These are phyloP conservation scores for Dioscorea alata DNA, from an alignment of 106 monocot species.

Conservation along the genomic window DNA sequence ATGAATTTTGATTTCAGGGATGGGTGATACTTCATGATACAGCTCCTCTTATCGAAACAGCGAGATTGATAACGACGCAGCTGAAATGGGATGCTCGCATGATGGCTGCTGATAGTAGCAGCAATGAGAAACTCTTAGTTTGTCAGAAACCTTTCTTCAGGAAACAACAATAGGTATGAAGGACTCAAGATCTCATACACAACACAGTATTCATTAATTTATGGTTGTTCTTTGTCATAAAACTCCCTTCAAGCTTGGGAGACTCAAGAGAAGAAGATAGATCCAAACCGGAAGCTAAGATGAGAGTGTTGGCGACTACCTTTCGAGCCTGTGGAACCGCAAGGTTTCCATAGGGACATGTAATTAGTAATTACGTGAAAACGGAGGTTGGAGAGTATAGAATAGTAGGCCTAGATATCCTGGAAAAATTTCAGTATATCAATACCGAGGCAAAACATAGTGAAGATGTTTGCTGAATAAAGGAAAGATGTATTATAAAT, in stretches of 20 bases:
- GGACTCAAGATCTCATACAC: too few species aligned
- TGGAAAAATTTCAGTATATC: too few species aligned
- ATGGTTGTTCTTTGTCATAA: background rate
- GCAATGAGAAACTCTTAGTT: conserved; percentile 60
- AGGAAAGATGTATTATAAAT: conserved; percentile 6
- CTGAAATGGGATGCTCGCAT: conserved; percentile 78
- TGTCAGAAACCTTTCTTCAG: conserved; percentile 90
- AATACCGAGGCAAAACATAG: conserved; percentile 5
- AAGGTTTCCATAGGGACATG: conserved; percentile 40
- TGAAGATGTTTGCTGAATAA: background rate
- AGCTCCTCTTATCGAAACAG: conserved; percentile 43
- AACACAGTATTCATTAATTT: conserved; percentile 1
- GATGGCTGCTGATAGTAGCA: conserved; percentile 47
- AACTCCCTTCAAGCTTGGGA: background rate
- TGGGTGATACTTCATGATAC: conserved; percentile 79
- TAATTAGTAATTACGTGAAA: conserved; percentile 15
- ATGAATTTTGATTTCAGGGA: conserved; percentile 34
- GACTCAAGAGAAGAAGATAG: background rate
- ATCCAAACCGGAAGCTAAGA: background rate
- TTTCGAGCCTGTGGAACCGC: conserved; percentile 32
- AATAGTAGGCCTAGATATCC: background rate
- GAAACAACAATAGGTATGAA: conserved; percentile 29
- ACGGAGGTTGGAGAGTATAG: conserved; percentile 15
- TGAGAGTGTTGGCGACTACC: background rate
- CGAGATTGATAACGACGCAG: conserved; percentile 43